A percentile compares a stretch with the other conserved stretches of the same genome.
Evolutionary conservation across 2,329 filamentous ascomycete genomes (phyloP).

Genomic region (Trichophyton schoenleinii): DNA sequence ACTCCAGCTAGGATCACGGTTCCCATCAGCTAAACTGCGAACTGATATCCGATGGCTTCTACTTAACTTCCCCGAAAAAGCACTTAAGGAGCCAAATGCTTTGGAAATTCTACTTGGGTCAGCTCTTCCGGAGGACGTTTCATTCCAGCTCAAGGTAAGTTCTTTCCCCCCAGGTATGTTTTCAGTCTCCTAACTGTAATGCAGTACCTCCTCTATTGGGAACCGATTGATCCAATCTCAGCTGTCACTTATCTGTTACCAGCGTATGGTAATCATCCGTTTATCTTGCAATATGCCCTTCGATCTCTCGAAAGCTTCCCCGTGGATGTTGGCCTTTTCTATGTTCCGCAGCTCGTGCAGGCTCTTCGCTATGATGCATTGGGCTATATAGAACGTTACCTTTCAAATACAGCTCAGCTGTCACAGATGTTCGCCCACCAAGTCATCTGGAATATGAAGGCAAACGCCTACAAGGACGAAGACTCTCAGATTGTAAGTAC

Average conservation of each 20-base stretch:
- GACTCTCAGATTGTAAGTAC: slow-evolving; percentile 63
- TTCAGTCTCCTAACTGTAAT: not conserved
- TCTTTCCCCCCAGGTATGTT: not conserved
- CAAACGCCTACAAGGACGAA: slow-evolving; percentile 95
- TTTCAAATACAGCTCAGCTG: slow-evolving; percentile 89
- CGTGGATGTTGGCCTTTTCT: slow-evolving; percentile 97
- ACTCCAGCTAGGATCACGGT: slow-evolving; percentile 70
- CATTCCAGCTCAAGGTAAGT: slow-evolving; percentile 66
- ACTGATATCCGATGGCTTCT: slow-evolving; percentile 69
- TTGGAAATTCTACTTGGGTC: slow-evolving; percentile 70
- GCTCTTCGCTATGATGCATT: slow-evolving; percentile 82
- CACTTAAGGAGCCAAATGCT: slow-evolving; percentile 67
- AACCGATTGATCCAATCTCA: slow-evolving; percentile 80
- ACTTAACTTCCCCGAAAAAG: slow-evolving; percentile 71
- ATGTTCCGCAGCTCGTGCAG: slow-evolving; percentile 96
- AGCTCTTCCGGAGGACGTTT: slow-evolving; percentile 63
- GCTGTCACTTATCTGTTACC: slow-evolving; percentile 90
- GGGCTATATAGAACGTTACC: slow-evolving; percentile 92
- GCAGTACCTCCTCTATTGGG: slow-evolving; percentile 84
- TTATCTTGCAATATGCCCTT: slow-evolving; percentile 93
- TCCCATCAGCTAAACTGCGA: slow-evolving; percentile 59
- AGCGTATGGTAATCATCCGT: slow-evolving; percentile 79
- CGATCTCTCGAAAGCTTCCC: slow-evolving; percentile 84
- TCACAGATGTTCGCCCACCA: slow-evolving; percentile 98
- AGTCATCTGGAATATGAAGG: slow-evolving; percentile 99